Conservation (phyloP, 495 filamentous ascomycete genomes). For the Trichoderma gamsii region DNA sequence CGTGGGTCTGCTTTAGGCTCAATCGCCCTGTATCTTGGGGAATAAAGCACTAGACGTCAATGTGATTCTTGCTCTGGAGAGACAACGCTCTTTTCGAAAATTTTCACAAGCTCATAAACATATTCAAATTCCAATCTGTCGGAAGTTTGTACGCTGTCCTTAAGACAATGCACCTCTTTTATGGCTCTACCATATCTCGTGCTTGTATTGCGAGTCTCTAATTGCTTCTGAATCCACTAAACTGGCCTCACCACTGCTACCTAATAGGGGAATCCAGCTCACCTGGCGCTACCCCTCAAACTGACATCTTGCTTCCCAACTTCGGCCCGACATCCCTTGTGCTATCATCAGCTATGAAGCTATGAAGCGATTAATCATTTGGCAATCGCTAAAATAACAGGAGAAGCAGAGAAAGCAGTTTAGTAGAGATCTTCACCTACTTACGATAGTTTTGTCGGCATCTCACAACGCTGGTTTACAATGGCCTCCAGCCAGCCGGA, state of each 20-base stretch:
- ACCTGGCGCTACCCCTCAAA: constrained; percentile 44
- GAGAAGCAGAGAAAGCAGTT: background rate
- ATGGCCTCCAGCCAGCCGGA: background rate
- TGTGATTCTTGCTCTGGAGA: too few relatives aligned
- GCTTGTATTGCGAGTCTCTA: too few relatives aligned
- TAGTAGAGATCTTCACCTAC: background rate
- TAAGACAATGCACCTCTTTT: background rate
- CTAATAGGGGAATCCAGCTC: background rate
- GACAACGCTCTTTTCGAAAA: too few relatives aligned
- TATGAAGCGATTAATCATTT: background rate
- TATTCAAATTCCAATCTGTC: too few relatives aligned
- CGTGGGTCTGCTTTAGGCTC: too few relatives aligned
- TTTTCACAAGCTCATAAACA: too few relatives aligned
- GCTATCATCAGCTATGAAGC: background rate
- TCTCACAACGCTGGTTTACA: background rate
- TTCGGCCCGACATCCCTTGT: background rate
- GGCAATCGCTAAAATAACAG: background rate
- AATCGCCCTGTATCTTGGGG: too few relatives aligned
- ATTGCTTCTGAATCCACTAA: too few relatives aligned
- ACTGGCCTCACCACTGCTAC: too few relatives aligned
- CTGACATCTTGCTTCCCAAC: background rate
- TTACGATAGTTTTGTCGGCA: background rate
- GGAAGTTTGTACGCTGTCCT: too few relatives aligned
- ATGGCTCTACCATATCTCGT: background rate
- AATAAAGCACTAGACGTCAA: too few relatives aligned